Evolutionary conservation across 1,284 basidiomycete genomes (phyloP), one percentile per base, ranked within the genome.

Genomic region (Ganoderma meredithae): DNA sequence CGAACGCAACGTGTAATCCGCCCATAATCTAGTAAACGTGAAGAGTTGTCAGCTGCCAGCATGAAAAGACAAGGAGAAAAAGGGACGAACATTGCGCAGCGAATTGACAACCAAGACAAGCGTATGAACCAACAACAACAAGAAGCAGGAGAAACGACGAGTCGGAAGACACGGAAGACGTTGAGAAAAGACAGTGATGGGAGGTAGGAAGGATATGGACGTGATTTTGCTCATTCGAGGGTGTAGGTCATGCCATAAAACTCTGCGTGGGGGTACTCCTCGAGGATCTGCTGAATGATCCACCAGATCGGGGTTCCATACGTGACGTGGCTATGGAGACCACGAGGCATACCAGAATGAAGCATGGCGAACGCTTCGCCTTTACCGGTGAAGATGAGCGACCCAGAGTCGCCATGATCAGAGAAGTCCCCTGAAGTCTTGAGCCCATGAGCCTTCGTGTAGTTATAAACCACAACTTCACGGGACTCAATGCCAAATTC

Each of bases 351-450:
- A 15, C 40, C 40, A 15, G 40, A 41, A 15, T 41, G 40, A 9
- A 41, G 40, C 12, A 41, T 13, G 2, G 40, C 40, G 40, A 41
- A 9, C 40, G 15, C 15, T 15, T 41, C 15, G 40, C 40, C 40
- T 15, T 41, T 15, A 9, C 12, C 40, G 40, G 1, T 41, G 40
- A 41, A 41, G 40, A 41, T 8, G 40, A 41, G 40, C 12, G 40
- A 41, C 10, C 40, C 40, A 12, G 40, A 41, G 64, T 78, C 76
- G n/a, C 76, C 76, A 4, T 73, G 49, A 58, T 25, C 68, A 1
- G 72, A 75, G 61, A 78, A 78, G 59, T 71, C 52, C 22, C 68
- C 72, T 12, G 68, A 71, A 4, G 53, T 66, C 63, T 69, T 72
- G 69, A 13, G n/a, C n/a, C n/a, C n/a, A n/a, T n/a, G n/a, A n/a